Evolutionary conservation across 2,329 filamentous ascomycete genomes (phyloP), one percentile per base, ranked within the genome.

Genomic region (Botryotinia calthae): DNA sequence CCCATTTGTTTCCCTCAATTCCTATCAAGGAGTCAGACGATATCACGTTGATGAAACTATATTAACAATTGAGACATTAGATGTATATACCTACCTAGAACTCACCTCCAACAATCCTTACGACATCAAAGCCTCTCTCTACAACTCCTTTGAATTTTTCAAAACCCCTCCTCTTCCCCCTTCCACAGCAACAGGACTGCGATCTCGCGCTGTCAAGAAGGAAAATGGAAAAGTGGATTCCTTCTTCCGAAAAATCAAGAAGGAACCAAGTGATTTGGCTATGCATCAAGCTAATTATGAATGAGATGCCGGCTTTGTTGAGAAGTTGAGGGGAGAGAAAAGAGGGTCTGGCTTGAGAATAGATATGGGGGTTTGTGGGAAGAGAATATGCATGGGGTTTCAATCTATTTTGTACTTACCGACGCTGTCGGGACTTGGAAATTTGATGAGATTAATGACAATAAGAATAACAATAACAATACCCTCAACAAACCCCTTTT

Each of bases 31-130:
- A 25, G 14, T 12, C 40, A 61, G 22, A 40, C 25, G 5, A 40
- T 8, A 7, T 5, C 8, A 6, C 7, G 2, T 25, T 16, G 22
- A 14, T 5, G 12, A n/a, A 37, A 61, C 8, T 6, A 31, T 25
- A 18, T 14, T 70, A 12, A 44, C 16, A 12, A 22, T 68, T 5
- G 6, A 8, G 51, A 56, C 0, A 66, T 2, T 70, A 89, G 91
- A 93, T 84, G 89, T 87, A 0, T 93, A 87, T 79, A 93, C 91
- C 1, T 87, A 91, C 79, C 82, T 93, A 42, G 88, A 88, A 5
- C 88, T 93, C 72, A 84, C 84, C 25, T 84, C 83, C 18, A 85
- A 84, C 0, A 93, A 93, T 79, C 81, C 85, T 1, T 93, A 87
- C 85, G 86, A 86, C 1, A 81, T 94, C 73, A 87, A 85, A 77